Conservation (phyloP, 768 basidiomycete genomes). For the Naematelia aurantialba region DNA sequence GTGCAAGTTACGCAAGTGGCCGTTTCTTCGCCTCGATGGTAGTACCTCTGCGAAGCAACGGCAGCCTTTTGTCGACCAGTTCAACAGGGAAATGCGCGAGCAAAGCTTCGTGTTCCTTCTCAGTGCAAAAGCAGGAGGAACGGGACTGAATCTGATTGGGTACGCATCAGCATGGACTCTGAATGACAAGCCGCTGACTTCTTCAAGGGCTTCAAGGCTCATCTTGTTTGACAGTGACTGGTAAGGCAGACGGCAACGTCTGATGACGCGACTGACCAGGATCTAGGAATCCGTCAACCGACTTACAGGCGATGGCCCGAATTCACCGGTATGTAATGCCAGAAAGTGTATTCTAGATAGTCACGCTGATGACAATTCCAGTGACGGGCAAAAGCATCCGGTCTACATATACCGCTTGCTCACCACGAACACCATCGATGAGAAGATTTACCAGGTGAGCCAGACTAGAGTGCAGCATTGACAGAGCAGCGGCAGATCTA, state of each 20-base stretch:
- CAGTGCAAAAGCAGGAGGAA: slow-evolving; percentile 92
- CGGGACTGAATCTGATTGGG: slow-evolving; percentile 70
- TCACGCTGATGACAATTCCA: too few relatives aligned
- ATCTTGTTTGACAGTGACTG: slow-evolving; percentile 55
- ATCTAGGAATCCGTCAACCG: slow-evolving; percentile 56
- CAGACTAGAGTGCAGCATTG: slow-evolving; percentile 2
- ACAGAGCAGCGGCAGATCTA: slow-evolving; percentile 76
- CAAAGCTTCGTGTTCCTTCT: slow-evolving; percentile 78
- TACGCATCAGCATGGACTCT: background rate
- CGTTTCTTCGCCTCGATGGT: slow-evolving; percentile 85
- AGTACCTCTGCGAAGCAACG: slow-evolving; percentile 42
- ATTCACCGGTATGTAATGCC: slow-evolving; percentile 97
- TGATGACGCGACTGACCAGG: background rate
- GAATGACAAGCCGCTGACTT: slow-evolving; percentile 2
- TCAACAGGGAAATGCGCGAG: slow-evolving; percentile 73
- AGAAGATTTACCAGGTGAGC: slow-evolving; percentile 49
- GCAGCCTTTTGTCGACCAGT: slow-evolving; percentile 72
- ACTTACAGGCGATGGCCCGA: slow-evolving; percentile 94
- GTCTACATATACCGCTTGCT: slow-evolving; percentile 64
- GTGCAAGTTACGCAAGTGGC: slow-evolving; percentile 71
- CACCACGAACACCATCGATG: slow-evolving; percentile 75
- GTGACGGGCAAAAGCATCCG: slow-evolving; percentile 88
- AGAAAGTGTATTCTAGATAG: too few relatives aligned
- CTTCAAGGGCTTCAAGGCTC: slow-evolving; percentile 75
- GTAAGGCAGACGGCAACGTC: slow-evolving; percentile 22